These are phyloP conservation scores for Boletus semigastroideus DNA, from an alignment of 1,284 basidiomycete genomes.

Conservation along the genomic window DNA sequence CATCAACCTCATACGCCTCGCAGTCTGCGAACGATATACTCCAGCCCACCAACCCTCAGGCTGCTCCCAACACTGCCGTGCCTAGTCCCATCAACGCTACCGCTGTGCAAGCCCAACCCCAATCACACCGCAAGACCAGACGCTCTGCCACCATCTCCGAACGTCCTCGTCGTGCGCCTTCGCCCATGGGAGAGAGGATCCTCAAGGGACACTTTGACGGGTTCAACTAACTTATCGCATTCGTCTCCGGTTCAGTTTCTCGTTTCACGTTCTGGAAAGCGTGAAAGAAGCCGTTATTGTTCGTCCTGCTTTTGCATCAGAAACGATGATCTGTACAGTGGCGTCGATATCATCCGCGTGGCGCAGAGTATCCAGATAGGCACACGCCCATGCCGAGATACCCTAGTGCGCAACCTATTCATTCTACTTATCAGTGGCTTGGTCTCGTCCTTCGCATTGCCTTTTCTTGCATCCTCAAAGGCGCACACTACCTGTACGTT, in stretches of 20 bases:
- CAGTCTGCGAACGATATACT: slow-evolving; percentile 19
- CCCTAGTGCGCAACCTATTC: slow-evolving; percentile 21
- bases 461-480: slow-evolving; percentile 5
- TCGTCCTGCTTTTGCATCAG: background rate
- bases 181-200: slow-evolving; percentile 82
- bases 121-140: slow-evolving; percentile 47
- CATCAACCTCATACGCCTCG: background rate
- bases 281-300: slow-evolving; percentile 4
- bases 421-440: slow-evolving; percentile 8
- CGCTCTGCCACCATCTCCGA: slow-evolving; percentile 62
- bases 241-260: background rate
- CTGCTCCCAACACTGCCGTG: slow-evolving; percentile 48
- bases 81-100: slow-evolving; percentile 10
- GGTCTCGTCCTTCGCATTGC: slow-evolving; percentile 4
- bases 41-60: slow-evolving; percentile 33
- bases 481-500: slow-evolving; percentile 8
- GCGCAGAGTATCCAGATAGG: slow-evolving; percentile 5
- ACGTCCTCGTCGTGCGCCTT: slow-evolving; percentile 64
- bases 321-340: slow-evolving; percentile 6
- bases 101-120: slow-evolving; percentile 10
- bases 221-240: slow-evolving; percentile 52
- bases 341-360: slow-evolving; percentile 11
- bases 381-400: slow-evolving; percentile 19
- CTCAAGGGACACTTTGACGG: slow-evolving; percentile 82
- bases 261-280: slow-evolving; percentile 3